phyloP scores from a whole-genome alignment of 1,284 basidiomycete genomes.

The Cryptococcus maquisensis region DNA sequence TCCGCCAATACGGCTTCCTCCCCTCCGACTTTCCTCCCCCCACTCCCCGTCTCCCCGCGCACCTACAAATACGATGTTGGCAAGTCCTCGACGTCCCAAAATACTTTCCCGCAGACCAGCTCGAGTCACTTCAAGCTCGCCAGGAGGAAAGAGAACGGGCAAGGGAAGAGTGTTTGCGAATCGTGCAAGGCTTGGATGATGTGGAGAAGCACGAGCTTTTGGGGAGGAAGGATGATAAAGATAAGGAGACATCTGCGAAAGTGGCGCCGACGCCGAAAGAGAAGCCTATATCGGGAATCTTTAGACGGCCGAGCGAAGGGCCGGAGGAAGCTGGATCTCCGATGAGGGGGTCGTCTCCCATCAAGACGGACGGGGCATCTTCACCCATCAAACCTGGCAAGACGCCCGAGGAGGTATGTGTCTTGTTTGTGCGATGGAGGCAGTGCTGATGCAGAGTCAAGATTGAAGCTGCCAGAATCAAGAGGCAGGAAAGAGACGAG shows the following conservation, averaged over 20 bases:
- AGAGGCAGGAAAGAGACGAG: conserved; percentile 27
- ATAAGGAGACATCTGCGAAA: conserved; percentile 10
- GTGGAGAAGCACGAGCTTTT: conserved; percentile 31
- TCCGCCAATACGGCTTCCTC: conserved; percentile 34
- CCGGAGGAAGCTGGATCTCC: neutral
- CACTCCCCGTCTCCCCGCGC: conserved; percentile 26
- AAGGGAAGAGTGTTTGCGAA: conserved; percentile 25
- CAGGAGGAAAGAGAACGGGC: conserved; percentile 27
- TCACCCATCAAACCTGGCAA: conserved; percentile 36
- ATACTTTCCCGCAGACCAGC: conserved; percentile 28
- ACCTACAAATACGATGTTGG: conserved; percentile 40
- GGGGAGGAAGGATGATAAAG: conserved; percentile 19
- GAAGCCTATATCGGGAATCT: neutral
- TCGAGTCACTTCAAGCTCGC: conserved; percentile 12
- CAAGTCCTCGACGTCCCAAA: conserved; percentile 32
- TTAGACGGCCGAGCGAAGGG: neutral
- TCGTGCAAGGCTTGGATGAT: conserved; percentile 29
- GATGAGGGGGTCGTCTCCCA: neutral
- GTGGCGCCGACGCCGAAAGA: neutral
- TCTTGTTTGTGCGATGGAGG: neutral
- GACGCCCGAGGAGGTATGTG: conserved; percentile 37
- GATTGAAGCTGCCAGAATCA: conserved; percentile 31
- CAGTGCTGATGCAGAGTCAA: conserved; percentile 6
- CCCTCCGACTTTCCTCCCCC: conserved; percentile 29
- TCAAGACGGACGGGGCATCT: neutral